Evolutionary conservation across 2,329 filamentous ascomycete species (phyloP), one percentile per base, ranked within the genome.

Genomic region (Penicillium sp.): DNA sequence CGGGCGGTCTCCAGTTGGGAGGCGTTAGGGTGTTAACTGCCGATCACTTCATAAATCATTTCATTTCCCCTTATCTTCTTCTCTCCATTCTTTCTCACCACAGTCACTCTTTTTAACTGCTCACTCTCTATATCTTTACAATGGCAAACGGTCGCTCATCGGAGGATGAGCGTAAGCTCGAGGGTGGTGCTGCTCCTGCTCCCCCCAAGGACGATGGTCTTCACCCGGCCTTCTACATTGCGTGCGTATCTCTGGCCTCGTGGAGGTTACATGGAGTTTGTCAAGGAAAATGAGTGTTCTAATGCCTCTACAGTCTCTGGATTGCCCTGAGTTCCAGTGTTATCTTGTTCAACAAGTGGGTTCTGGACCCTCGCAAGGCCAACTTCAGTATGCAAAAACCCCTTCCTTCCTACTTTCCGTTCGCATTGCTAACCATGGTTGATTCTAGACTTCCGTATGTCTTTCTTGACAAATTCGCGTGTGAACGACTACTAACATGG

Each of bases 321-420:
- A 97, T 97, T 73, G 80, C 86, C 54, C 83, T 96, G 73, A 95
- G 90, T 68, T 96, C 91, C 27, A 90, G 88, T 66, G 91, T 97
- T 71, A 97, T 97, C 74, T 82, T 97, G 56, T 97, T 97, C 87
- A 97, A 97, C 86, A 97, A 97, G 84, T 96, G 90, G 87, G 91
- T 97, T 70, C n/a, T 36, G 34, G 34, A 36, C 7, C 34, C 83
- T 97, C 57, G 86, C 91, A 66, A 91, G 87, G 83, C 88, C 57
- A 83, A 89, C 60, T 97, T 97, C 80, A 83, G 88, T 90, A 83
- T 80, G 87, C 67, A 18, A 13, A 22, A 6, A 11, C 27, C 38
- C 43, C 21, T 38, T 31, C 5, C 45, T 42, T 29, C 31, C 18
- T 27, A 13, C 13, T 21, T 24, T 31, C 38, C 4, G 39, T 34